A percentile compares a stretch with the other conserved stretches of the same genome.
Evolutionary conservation across 345 rosid genomes (phyloP).

Genomic region (Psidium friedrichsthalianum): DNA sequence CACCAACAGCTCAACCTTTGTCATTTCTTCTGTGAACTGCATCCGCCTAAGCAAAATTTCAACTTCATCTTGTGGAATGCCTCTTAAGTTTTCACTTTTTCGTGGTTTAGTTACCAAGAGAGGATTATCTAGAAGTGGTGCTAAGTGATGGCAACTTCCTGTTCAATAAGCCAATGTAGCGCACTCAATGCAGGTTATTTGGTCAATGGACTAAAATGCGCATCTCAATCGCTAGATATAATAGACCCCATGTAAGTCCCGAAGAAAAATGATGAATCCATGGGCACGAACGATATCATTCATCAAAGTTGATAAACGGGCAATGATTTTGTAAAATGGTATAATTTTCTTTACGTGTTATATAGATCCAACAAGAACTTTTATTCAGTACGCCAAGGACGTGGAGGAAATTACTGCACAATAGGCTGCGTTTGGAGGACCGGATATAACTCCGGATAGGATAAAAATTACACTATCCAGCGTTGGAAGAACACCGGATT

Average conservation of each 20-base stretch:
- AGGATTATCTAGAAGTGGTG: no score
- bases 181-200: not conserved
- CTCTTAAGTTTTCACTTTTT: not conserved
- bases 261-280: no score
- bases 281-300: no score
- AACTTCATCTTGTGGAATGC: not conserved
- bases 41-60: not conserved
- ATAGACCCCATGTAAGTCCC: no score
- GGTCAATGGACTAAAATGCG: not conserved
- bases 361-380: not conserved
- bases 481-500: no score
- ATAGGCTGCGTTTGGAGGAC: not conserved
- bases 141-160: no score
- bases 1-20: not conserved
- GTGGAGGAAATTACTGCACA: not conserved
- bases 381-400: not conserved
- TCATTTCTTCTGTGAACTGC: slow-evolving; percentile 6
- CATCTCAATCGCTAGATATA: not conserved
- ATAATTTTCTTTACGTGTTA: no score
- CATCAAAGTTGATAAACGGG: no score
- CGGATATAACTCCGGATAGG: no score
- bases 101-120: not conserved
- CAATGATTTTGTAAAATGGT: no score
- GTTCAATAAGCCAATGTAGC: not conserved
- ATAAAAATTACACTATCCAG: no score